Evolutionary conservation across 1,284 basidiomycete species (phyloP), one percentile per base, ranked within the genome.

Genomic region (Austroboletus niveus): DNA sequence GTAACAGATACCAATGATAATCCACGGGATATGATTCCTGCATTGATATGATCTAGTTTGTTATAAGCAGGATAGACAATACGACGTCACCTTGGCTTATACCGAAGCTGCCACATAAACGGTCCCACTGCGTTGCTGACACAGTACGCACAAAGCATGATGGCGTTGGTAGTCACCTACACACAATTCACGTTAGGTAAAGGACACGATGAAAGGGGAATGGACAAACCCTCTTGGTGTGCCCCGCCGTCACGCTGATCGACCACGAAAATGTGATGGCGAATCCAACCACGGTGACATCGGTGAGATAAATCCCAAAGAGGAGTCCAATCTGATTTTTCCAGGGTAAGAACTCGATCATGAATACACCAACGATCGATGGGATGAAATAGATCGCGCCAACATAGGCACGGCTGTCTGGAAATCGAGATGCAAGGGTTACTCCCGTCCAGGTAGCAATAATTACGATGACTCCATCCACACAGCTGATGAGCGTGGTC

Each of bases 31-130:
- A 54, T 75, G 81, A 59, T 87, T 85, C 48, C 81, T 75, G 51
- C 27, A 45, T 17, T 4, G 4, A 14, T 9, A 5, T 11, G 12
- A 22, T 36, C 24, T 34, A 42, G 10, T 11, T 29, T 29, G 27
- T 29, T 29, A 29, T 29, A 29, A 29, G 27, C 8, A 29, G 27
- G 5, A 8, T 4, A 15, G 24, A 11, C 8, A 14, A 46, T n/a
- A 56, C 12, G 27, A 6, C 11, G 57, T 68, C 27, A 82, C 81
- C 84, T 75, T 32, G 86, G 84, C 45, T 76, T 74, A 63, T 87
- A 87, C 60, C 80, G 69, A 1, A 73, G 71, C 59, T 84, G 75
- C 85, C 86, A 89, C 83, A 88, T 87, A 58, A 87, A 83, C 0
- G 87, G 86, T 5, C 82, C 83, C 8, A 79, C 78, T 12, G 84